Base-by-base conservation (phyloP, 257 asterid species). In the Dorcoceras hygrometricum region DNA sequence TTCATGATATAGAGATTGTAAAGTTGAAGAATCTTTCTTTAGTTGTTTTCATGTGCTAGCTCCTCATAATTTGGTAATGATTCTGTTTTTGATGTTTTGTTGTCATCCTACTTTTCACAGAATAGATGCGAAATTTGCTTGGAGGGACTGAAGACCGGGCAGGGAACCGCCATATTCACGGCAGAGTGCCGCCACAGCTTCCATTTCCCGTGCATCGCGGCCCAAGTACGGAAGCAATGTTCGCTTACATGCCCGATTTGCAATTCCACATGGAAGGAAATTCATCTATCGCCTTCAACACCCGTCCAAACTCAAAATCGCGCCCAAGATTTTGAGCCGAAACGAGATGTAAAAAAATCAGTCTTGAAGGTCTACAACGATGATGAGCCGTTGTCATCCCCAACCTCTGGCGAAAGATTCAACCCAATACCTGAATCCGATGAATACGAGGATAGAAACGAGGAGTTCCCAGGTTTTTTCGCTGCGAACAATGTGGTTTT, bases 141-240 rank as follows among this genome's bases (percentile, higher is more conserved):
- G 43, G 86, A 82, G 72, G 60, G 77, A 59, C 89, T 94, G 72
- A 88, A 86, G 69, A 79, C 91, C 5, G 98, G 96, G 23, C 96
- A 89, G 58, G 99, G 98, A 5, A 90, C 85, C 36, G 99, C 98
- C 25, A 94, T 89, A 50, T 90, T 94, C 89, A 94, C 99, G 86
- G 99, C 99, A 77, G 98, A 90, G 82, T 94, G 99, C 79, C 83
- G 88, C 70, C 94, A 94, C 80, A 82, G 83, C 76, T 94, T 94
- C 75, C 99, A 94, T 46, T 94, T 89, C 27, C 98, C 91, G 19
- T 94, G 99, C 81, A 83, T 94, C 55, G 87, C 97, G 54, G 84
- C 84, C 20, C 93, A 88, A 70, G 79, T 80, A 58, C 84, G 82
- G 81, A 85, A 87, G 77, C 83, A 88, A 70, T 82, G 76, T 1